Evolutionary conservation across 2,329 filamentous ascomycete genomes (phyloP), one percentile per base, ranked within the genome.

Genomic region (Xylariaceae sp.): DNA sequence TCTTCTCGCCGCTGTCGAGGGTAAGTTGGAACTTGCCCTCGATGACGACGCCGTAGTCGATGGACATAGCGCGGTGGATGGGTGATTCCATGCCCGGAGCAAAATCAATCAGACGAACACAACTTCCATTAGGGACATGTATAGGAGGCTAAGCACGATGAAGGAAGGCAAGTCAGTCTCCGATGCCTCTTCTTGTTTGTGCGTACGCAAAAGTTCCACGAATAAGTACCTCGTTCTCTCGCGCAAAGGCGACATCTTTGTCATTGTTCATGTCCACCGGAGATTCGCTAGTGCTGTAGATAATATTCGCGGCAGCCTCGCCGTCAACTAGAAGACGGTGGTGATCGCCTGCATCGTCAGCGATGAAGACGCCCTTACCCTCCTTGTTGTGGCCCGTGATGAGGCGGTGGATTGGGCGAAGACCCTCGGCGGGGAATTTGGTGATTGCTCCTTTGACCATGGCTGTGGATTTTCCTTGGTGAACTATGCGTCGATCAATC

Each of bases 181-280:
- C n/a, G n/a, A n/a, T n/a, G n/a, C n/a, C n/a, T n/a, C n/a, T n/a
- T n/a, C n/a, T n/a, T n/a, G n/a, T n/a, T n/a, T n/a, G n/a, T n/a
- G n/a, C n/a, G n/a, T n/a, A n/a, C n/a, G n/a, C n/a, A n/a, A n/a
- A n/a, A n/a, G n/a, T n/a, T n/a, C n/a, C n/a, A n/a, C n/a, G n/a
- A n/a, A n/a, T n/a, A n/a, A n/a, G n/a, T 33, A 54, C 56, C 45
- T 55, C 51, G 18, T 55, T 53, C 2, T 53, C 36, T 2, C 17
- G n/a, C 4, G 56, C 56, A 18, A 44, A 49, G 2, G 31, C 14
- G 9, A 59, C 9, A 33, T 57, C 57, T 4, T 17, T 43, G 6
- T 58, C 53, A 11, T 43, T 42, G 22, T 61, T 61, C 19, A 62
- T n/a, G 31, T 62, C 57, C 3, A 62, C 54, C 3, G 50, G 56